Evolutionary conservation across 1,284 basidiomycete genomes (phyloP).

Genomic region (Trametes pubescens): DNA sequence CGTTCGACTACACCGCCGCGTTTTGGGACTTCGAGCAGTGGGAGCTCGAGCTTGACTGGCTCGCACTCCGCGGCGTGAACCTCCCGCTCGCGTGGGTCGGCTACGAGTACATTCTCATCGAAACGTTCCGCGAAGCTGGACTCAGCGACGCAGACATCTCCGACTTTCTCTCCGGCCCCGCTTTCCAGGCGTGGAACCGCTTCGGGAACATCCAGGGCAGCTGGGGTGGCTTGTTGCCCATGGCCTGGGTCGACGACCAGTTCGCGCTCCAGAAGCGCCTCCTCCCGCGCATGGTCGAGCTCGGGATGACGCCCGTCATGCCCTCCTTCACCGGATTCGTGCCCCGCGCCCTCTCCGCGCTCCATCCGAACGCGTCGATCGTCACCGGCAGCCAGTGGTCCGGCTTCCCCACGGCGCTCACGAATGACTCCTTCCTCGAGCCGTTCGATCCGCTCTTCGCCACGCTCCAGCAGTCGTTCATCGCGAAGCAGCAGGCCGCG

Average conservation of each 20-base stretch:
- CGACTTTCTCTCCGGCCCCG: slow-evolving; percentile 49
- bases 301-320: slow-evolving; percentile 55
- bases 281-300: slow-evolving; percentile 50
- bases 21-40: slow-evolving; percentile 54
- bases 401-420: slow-evolving; percentile 45
- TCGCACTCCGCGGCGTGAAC: slow-evolving; percentile 53
- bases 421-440: slow-evolving; percentile 52
- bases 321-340: slow-evolving; percentile 56
- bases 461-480: slow-evolving; percentile 50
- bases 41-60: slow-evolving; percentile 55
- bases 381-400: slow-evolving; percentile 47
- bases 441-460: slow-evolving; percentile 51
- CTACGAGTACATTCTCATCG: slow-evolving; percentile 49
- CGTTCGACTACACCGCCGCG: slow-evolving; percentile 51
- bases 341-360: slow-evolving; percentile 43
- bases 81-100: slow-evolving; percentile 54
- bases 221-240: slow-evolving; percentile 48
- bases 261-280: slow-evolving; percentile 49
- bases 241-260: slow-evolving; percentile 51
- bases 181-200: slow-evolving; percentile 54
- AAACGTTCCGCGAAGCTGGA: slow-evolving; percentile 50
- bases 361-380: slow-evolving; percentile 50
- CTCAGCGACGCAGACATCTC: slow-evolving; percentile 47
- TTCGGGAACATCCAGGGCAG: slow-evolving; percentile 54
- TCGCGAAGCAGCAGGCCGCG: slow-evolving; percentile 49